Conservation (phyloP, 176 grass and related monocot genomes). For the Phoenix roebelenii region DNA sequence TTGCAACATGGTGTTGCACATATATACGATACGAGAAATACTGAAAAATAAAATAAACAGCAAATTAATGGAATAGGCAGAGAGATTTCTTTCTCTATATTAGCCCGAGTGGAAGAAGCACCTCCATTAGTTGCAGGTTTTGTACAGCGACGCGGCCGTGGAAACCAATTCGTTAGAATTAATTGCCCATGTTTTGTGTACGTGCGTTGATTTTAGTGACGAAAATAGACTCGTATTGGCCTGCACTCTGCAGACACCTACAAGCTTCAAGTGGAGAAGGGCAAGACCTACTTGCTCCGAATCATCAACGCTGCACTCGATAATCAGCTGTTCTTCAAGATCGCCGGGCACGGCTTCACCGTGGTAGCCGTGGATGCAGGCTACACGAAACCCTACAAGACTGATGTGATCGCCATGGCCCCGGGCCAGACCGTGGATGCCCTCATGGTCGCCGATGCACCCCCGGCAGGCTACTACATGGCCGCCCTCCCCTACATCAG, state of each 20-base stretch:
- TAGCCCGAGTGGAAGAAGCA: no score
- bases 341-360: constrained; percentile 49
- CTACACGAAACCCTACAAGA: constrained; percentile 16
- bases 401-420: constrained; percentile 5
- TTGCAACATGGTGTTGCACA: no score
- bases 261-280: constrained; percentile 30
- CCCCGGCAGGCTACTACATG: constrained; percentile 13
- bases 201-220: no score
- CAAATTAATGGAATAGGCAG: no score
- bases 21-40: no score
- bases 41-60: no score
- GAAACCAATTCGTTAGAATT: no score
- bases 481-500: constrained; percentile 33
- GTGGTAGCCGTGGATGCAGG: constrained; percentile 51
- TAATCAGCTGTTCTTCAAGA: constrained; percentile 68
- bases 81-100: no score
- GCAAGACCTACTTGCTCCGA: constrained; percentile 48
- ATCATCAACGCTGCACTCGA: constrained; percentile 75
- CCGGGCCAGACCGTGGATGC: constrained; percentile 22
- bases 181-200: no score
- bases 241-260: constrained; percentile 27
- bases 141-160: no score
- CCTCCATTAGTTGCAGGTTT: no score
- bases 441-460: constrained; percentile 15
- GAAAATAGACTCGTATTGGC: no score